phyloP scores from a whole-genome alignment of 257 asterid genomes.

The Petunia secreta region DNA sequence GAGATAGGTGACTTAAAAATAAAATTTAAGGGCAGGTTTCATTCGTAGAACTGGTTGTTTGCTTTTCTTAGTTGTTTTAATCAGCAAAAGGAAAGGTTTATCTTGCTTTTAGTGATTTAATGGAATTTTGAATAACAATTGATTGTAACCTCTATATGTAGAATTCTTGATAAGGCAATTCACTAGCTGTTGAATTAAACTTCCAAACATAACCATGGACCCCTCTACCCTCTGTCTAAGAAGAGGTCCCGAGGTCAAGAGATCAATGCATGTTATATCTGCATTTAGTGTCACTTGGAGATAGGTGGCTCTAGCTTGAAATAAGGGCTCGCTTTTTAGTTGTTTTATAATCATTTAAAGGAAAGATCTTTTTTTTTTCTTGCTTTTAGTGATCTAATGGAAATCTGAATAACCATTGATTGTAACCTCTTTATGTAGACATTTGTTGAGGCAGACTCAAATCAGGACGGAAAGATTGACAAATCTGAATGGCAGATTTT shows the following conservation, averaged over 20 bases:
- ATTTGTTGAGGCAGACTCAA: slow-evolving; percentile 75
- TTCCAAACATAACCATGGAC: too few relatives aligned
- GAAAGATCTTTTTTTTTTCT: not conserved
- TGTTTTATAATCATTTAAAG: not conserved
- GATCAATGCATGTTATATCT: not conserved
- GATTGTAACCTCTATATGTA: too few relatives aligned
- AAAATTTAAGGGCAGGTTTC: not conserved
- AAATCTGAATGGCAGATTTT: slow-evolving; percentile 85
- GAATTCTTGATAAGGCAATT: too few relatives aligned
- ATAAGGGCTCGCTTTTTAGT: not conserved
- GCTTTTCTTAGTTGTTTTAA: not conserved
- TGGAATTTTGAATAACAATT: too few relatives aligned
- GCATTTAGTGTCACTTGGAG: not conserved
- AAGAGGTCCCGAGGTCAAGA: not conserved
- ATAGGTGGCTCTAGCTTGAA: not conserved
- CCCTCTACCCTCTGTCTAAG: too few relatives aligned
- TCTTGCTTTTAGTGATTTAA: too few relatives aligned
- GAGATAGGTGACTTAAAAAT: not conserved
- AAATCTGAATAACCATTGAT: slow-evolving; percentile 16
- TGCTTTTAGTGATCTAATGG: not conserved
- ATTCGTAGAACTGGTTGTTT: not conserved
- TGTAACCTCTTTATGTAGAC: slow-evolving; percentile 54
- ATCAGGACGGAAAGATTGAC: slow-evolving; percentile 87
- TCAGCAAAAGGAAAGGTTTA: too few relatives aligned
- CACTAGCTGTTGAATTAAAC: too few relatives aligned